Evolutionary conservation across 495 filamentous ascomycete species (phyloP).

Genomic region (Xylaria bambusicola): DNA sequence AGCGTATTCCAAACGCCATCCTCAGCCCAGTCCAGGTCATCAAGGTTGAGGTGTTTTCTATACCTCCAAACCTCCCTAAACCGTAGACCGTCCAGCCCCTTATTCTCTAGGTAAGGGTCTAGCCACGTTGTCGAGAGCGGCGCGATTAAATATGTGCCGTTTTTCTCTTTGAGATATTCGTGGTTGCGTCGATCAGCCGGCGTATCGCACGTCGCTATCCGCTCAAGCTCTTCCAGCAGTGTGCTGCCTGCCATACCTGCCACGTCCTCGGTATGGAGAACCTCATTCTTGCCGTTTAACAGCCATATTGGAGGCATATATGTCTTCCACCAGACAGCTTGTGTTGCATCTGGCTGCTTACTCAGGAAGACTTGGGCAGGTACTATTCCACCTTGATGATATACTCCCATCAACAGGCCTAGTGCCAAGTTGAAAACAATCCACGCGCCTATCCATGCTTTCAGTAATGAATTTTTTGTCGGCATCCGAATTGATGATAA

Average conservation of each 20-base stretch:
- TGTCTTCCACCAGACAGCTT: slow-evolving; percentile 96
- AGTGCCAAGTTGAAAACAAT: slow-evolving; percentile 77
- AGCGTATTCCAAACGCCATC: slow-evolving; percentile 82
- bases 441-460: slow-evolving; percentile 69
- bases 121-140: slow-evolving; percentile 73
- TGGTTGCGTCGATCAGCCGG: slow-evolving; percentile 51
- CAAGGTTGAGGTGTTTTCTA: slow-evolving; percentile 77
- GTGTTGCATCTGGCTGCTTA: slow-evolving; percentile 59
- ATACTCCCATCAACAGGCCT: slow-evolving; percentile 84
- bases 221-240: slow-evolving; percentile 61
- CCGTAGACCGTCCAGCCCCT: slow-evolving; percentile 48
- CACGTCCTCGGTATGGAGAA: slow-evolving; percentile 71
- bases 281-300: slow-evolving; percentile 70
- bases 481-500: slow-evolving; percentile 79
- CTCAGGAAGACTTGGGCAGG: slow-evolving; percentile 71
- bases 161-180: slow-evolving; percentile 53
- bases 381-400: slow-evolving; percentile 92
- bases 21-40: slow-evolving; percentile 86
- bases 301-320: slow-evolving; percentile 94
- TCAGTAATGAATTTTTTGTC: slow-evolving; percentile 48
- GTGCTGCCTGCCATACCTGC: slow-evolving; percentile 72
- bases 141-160: slow-evolving; percentile 65
- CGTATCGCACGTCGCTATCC: slow-evolving; percentile 60
- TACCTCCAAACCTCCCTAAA: slow-evolving; percentile 73
- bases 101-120: slow-evolving; percentile 59